Evolutionary conservation across 176 grass and related monocot species (phyloP).

Genomic region (Aegilops speltoides): DNA sequence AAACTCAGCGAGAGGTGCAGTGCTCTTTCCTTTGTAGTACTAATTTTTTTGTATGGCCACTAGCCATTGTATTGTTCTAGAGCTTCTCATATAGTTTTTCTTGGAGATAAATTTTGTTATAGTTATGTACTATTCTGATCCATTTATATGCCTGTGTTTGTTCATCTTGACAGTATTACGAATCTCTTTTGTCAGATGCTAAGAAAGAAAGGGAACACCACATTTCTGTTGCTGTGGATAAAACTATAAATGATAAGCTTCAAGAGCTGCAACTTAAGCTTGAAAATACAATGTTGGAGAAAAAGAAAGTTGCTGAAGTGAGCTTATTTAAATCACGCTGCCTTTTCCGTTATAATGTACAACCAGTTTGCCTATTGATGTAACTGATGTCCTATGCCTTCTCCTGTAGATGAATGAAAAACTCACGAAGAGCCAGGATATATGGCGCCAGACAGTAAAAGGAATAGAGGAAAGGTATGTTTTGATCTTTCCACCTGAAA

Average conservation of each 20-base stretch:
- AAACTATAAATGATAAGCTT: constrained; percentile 60
- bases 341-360: constrained; percentile 3
- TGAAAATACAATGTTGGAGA: constrained; percentile 57
- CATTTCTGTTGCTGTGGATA: constrained; percentile 68
- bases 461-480: constrained; percentile 83
- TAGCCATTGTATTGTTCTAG: background rate
- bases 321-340: constrained; percentile 20
- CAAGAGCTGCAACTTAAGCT: constrained; percentile 67
- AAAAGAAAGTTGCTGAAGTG: constrained; percentile 69
- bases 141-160: background rate
- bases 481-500: constrained; percentile 1
- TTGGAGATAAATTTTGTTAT: background rate
- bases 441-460: constrained; percentile 70
- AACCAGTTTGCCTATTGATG: background rate
- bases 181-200: constrained; percentile 60
- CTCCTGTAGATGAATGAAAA: constrained; percentile 66
- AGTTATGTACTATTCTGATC: constrained; percentile 16
- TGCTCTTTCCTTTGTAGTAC: too few species aligned
- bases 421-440: constrained; percentile 71
- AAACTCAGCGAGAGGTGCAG: too few species aligned
- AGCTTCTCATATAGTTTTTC: background rate
- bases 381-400: constrained; percentile 13
- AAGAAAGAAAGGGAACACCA: constrained; percentile 56
- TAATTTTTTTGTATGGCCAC: too few species aligned
- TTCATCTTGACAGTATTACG: constrained; percentile 69